Conservation (phyloP, 148 eudicot genomes). For the Pharnaceum exiguum region DNA sequence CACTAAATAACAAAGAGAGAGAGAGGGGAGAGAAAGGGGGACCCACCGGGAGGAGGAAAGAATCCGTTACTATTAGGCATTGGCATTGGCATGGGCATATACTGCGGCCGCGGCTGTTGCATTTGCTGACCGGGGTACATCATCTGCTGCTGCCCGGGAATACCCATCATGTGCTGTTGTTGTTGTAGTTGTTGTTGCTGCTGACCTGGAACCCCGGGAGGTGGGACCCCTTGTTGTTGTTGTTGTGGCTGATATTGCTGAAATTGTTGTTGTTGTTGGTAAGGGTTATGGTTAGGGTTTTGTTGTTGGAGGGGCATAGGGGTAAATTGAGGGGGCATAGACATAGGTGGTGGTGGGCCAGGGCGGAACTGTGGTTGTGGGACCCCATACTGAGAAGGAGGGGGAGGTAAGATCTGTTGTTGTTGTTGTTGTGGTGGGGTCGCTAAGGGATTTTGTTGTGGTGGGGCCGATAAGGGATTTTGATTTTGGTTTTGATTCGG, state of each 20-base stretch:
- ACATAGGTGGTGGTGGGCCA: slow-evolving; percentile 22
- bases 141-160: slow-evolving; percentile 19
- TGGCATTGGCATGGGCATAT: slow-evolving; percentile 51
- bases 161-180: no score
- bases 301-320: slow-evolving; percentile 18
- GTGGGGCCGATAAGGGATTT: slow-evolving; percentile 6
- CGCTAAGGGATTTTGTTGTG: no score
- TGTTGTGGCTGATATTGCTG: slow-evolving; percentile 25
- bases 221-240: slow-evolving; percentile 38
- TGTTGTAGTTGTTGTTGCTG: neutral
- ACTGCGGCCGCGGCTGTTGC: slow-evolving; percentile 44
- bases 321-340: neutral
- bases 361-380: slow-evolving; percentile 7
- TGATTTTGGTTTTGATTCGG: slow-evolving; percentile 8
- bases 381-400: no score
- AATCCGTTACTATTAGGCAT: slow-evolving; percentile 43
- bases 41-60: slow-evolving; percentile 84
- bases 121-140: slow-evolving; percentile 41
- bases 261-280: no score
- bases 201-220: slow-evolving; percentile 41
- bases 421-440: no score
- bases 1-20: neutral
- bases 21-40: neutral
- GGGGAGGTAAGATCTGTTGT: slow-evolving; percentile 23
- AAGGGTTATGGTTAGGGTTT: slow-evolving; percentile 45